Evolutionary conservation across 1,284 basidiomycete genomes (phyloP).

Genomic region (Ceratobasidium sp.): DNA sequence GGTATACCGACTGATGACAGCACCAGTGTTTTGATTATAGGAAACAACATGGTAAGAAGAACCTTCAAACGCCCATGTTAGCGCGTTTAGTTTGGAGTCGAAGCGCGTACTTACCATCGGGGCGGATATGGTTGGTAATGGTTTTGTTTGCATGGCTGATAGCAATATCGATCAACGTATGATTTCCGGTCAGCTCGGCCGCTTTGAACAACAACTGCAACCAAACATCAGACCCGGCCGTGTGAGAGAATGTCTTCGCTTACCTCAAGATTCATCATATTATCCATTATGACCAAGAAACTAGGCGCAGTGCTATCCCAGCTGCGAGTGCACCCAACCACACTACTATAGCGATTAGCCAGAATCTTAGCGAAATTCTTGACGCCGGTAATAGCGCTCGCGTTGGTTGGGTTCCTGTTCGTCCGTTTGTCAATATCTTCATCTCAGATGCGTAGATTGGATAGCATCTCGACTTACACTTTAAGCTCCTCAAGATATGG

Average conservation of each 20-base stretch:
- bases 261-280: conserved; percentile 80
- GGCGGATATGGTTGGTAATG: conserved; percentile 72
- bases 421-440: neutral
- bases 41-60: conserved; percentile 77
- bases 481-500: conserved; percentile 71
- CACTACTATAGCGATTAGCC: conserved; percentile 60
- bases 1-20: conserved; percentile 68
- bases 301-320: conserved; percentile 67
- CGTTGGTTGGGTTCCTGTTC: conserved; percentile 59
- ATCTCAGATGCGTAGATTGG: neutral
- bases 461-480: conserved; percentile 54
- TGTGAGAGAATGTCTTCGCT: too few species aligned
- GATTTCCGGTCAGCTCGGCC: conserved; percentile 69
- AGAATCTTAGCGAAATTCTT: conserved; percentile 60
- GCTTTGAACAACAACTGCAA: conserved; percentile 67
- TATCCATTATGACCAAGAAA: conserved; percentile 75
- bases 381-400: conserved; percentile 58
- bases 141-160: conserved; percentile 75
- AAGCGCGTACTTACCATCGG: conserved; percentile 72
- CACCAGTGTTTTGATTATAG: conserved; percentile 74
- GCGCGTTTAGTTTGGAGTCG: too few species aligned
- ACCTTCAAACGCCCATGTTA: too few species aligned
- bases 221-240: neutral
- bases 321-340: conserved; percentile 64
- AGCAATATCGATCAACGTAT: conserved; percentile 69